Evolutionary conservation across 139 green algal genomes (phyloP), one percentile per base, ranked within the genome.

Genomic region (Auxenochlorella protothecoides): DNA sequence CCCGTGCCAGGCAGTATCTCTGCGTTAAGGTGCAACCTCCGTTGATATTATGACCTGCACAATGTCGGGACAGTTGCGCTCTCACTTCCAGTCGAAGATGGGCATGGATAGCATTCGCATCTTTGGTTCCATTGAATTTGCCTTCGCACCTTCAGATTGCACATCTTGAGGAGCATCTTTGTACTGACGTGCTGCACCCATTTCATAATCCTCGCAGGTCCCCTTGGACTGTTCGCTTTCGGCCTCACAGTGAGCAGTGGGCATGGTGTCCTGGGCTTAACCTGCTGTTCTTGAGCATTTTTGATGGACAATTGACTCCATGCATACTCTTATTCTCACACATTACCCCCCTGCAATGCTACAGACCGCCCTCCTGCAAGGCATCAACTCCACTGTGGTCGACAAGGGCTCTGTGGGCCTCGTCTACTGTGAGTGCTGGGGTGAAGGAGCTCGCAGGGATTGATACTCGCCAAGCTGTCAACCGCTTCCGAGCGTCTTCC

Each of bases 151-250:
- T 59, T 10, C 14, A 16, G n/a, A n/a, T 15, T 6, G 5, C 67
- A 61, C 67, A 16, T 55, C n/a, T 71, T 71, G 53, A 6, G 12
- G 15, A 4, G 11, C 68, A 6, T 9, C 66, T 70, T 9, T 57
- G 11, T 7, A n/a, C 3, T 15, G 12, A n/a, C n/a, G 8, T 12
- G n/a, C 10, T 9, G 16, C 69, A 55, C 15, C 53, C 15, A 4
- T 53, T 51, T 52, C 27, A 44, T 44, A 44, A 44, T 44, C 27
- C 27, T 69, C 63, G 57, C 72, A 76, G 73, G 61, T 3, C 74
- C 76, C 4, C 71, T 82, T 54, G 76, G 80, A 60, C 68, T 82
- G 15, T 75, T 74, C 57, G 80, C 60, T 53, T 82, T 82, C 56
- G 76, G 70, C 54, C 55, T 78, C 9, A 74, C 73, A 44, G 27